Percentiles rank a stretch among this genome's conserved stretches.
These are phyloP conservation scores for Dothistroma pini DNA, from an alignment of 2,329 filamentous ascomycete genomes.

Conservation along the genomic window DNA sequence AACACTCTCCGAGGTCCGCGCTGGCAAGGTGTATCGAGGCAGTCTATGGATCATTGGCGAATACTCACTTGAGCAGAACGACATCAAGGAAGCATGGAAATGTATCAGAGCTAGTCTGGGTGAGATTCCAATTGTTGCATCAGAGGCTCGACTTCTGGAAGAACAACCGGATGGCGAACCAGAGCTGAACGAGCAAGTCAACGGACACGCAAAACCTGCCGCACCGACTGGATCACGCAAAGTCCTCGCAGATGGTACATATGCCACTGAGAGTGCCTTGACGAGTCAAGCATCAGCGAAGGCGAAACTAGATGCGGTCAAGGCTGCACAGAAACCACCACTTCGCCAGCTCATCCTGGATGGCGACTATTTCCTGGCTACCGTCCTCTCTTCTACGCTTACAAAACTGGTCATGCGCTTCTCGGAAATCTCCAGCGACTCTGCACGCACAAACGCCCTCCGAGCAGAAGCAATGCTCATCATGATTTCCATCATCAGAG, in stretches of 20 bases:
- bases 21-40: slow-evolving; percentile 94
- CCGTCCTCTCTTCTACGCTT: slow-evolving; percentile 90
- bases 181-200: slow-evolving; percentile 67
- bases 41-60: slow-evolving; percentile 98
- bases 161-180: slow-evolving; percentile 64
- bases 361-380: slow-evolving; percentile 93
- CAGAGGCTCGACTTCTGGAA: slow-evolving; percentile 87
- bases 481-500: slow-evolving; percentile 98
- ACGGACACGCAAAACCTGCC: slow-evolving; percentile 72
- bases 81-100: slow-evolving; percentile 96
- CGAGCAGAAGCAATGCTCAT: slow-evolving; percentile 98
- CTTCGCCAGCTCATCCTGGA: slow-evolving; percentile 92
- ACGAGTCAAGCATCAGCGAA: slow-evolving; percentile 88
- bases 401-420: slow-evolving; percentile 98
- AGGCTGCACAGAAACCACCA: slow-evolving; percentile 93
- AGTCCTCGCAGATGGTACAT: slow-evolving; percentile 93
- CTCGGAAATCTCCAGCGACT: slow-evolving; percentile 83
- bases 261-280: slow-evolving; percentile 92
- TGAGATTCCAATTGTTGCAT: slow-evolving; percentile 94
- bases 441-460: slow-evolving; percentile 84
- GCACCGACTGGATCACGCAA: slow-evolving; percentile 82
- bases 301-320: slow-evolving; percentile 91
- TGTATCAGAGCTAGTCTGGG: slow-evolving; percentile 88
- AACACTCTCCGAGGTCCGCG: slow-evolving; percentile 87
- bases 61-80: slow-evolving; percentile 88